phyloP scores from a whole-genome alignment of 805 yeast species.

The Starmerella gropengiesseri region DNA sequence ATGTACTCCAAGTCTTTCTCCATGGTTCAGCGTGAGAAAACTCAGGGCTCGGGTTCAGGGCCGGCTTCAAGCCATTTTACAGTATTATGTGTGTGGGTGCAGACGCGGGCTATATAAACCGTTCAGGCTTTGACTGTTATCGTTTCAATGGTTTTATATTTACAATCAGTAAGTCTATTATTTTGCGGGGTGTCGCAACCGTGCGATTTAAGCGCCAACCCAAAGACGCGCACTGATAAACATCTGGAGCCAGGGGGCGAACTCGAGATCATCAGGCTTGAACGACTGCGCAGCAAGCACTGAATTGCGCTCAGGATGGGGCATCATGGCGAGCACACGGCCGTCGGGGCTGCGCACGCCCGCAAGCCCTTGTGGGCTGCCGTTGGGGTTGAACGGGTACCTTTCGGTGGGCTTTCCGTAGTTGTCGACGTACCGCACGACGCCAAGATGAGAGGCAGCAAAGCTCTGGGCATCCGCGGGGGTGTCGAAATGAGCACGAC shows the following conservation, averaged over 20 bases:
- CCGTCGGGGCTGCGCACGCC: slow-evolving; percentile 87
- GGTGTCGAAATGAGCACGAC: slow-evolving; percentile 63
- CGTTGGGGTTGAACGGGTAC: slow-evolving; percentile 94
- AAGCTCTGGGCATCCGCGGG: slow-evolving; percentile 40
- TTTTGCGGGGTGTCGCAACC: background rate
- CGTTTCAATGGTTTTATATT: no score
- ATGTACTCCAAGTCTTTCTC: slow-evolving; percentile 27
- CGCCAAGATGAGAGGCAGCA: slow-evolving; percentile 40
- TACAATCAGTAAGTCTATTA: no score
- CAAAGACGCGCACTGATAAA: slow-evolving; percentile 89
- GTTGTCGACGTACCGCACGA: slow-evolving; percentile 79
- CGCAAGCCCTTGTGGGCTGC: slow-evolving; percentile 85
- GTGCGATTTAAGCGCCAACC: slow-evolving; percentile 37
- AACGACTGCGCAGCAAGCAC: slow-evolving; percentile 84
- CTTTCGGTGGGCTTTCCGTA: slow-evolving; percentile 71
- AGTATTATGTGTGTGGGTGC: no score
- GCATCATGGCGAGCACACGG: slow-evolving; percentile 96
- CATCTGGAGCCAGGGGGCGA: slow-evolving; percentile 81
- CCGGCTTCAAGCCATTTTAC: no score
- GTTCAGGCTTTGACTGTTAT: no score
- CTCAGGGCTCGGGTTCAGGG: background rate
- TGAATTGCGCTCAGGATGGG: slow-evolving; percentile 93
- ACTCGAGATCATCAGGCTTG: slow-evolving; percentile 48
- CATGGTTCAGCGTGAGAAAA: slow-evolving; percentile 2
- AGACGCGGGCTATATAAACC: no score